Base-by-base conservation (phyloP, 371 early-diverging fungal species). In the Mortierella sp. region DNA sequence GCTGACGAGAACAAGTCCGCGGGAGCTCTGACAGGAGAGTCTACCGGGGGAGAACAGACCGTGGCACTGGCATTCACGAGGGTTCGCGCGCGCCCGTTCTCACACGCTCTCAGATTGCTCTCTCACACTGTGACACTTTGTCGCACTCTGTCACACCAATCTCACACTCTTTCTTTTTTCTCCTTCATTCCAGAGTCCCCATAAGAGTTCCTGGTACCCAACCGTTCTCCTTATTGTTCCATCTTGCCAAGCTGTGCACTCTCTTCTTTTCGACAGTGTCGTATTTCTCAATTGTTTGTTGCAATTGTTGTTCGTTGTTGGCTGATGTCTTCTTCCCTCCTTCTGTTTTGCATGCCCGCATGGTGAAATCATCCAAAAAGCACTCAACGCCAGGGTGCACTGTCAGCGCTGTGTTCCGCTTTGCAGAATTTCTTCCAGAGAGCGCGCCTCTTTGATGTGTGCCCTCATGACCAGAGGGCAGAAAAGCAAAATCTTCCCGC, bases 331-430 rank as follows among this genome's bases (percentile, higher is more conserved):
- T 12, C 27, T 49, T 28, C 49, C 49, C 49, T 34, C 52, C n/a
- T 51, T 29, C 24, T 51, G 34, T n/a, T 17, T 16, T 24, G 37
- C 37, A 51, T 34, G 21, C n/a, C n/a, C 17, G 34, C 13, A 51
- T 17, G 29, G 34, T 34, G 34, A 31, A 31, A 34, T 31, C 37
- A 47, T 47, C 48, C 48, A n/a, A n/a, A 47, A 17, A 21, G 24
- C 25, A 24, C 25, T 25, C 24, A 47, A 47, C 24, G 10, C 48
- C 5, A 44, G 19, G 17, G 19, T 45, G 45, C 45, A 6, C 17
- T n/a, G n/a, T n/a, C 6, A 45, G 45, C 45, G 48, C 48, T 47
- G 48, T 47, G 48, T 47, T 47, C 48, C 45, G 45, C 45, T 6
- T 6, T 21, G n/a, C n/a, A n/a, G 21, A 44, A 44, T 44, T n/a